A percentile compares a stretch with the other conserved stretches of the same genome.
phyloP scores from a whole-genome alignment of 1,284 basidiomycete species.

The Exobasidium rhododendri region DNA sequence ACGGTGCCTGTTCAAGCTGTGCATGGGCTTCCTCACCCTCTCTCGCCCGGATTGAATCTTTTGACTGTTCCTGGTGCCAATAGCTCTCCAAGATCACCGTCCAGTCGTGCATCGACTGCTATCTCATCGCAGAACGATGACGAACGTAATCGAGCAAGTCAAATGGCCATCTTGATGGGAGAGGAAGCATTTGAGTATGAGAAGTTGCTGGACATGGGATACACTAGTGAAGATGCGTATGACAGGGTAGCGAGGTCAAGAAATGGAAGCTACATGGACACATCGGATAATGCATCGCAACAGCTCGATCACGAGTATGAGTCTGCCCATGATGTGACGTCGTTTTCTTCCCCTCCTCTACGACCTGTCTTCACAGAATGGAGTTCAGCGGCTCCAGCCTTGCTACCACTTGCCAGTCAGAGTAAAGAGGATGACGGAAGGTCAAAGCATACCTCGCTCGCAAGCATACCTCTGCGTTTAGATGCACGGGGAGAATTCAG shows the following conservation, averaged over 20 bases:
- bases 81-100: neutral
- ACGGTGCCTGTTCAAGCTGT: neutral
- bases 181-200: slow-evolving; percentile 13
- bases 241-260: slow-evolving; percentile 9
- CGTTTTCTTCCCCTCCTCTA: neutral
- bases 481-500: neutral
- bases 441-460: neutral
- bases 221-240: slow-evolving; percentile 3
- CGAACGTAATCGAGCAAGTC: slow-evolving; percentile 3
- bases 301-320: neutral
- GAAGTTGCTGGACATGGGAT: slow-evolving; percentile 1
- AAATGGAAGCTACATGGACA: neutral
- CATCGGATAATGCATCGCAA: neutral
- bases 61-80: slow-evolving; percentile 2
- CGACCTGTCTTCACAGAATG: neutral
- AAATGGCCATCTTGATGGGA: slow-evolving; percentile 2
- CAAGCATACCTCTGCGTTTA: slow-evolving; percentile 1
- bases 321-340: slow-evolving; percentile 1
- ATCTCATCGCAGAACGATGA: neutral
- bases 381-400: neutral
- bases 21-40: neutral
- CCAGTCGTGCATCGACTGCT: neutral
- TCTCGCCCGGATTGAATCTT: neutral
- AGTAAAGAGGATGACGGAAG: neutral
- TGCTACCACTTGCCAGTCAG: neutral